These are phyloP conservation scores for Coemansia sp. DNA, from an alignment of 192 early-diverging fungal species.

Conservation along the genomic window DNA sequence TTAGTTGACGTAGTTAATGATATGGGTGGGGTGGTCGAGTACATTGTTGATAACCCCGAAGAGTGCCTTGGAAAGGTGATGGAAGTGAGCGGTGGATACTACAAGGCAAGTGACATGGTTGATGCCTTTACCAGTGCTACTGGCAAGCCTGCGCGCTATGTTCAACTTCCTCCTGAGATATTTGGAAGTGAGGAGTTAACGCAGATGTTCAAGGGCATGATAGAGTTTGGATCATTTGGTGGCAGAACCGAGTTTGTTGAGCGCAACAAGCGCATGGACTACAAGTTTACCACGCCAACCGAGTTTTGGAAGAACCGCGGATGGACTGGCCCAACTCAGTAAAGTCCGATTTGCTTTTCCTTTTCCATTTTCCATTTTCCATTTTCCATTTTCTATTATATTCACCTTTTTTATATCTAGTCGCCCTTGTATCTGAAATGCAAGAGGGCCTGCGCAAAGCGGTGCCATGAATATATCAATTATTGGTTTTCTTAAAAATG, in stretches of 20 bases:
- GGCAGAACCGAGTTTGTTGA: constrained; percentile 30
- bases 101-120: not conserved
- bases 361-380: too few relatives aligned
- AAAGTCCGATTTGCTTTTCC: too few relatives aligned
- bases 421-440: too few relatives aligned
- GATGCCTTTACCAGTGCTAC: not conserved
- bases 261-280: constrained; percentile 11
- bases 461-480: too few relatives aligned
- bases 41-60: not conserved
- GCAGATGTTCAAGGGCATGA: constrained; percentile 20
- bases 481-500: too few relatives aligned
- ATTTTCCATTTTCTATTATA: too few relatives aligned
- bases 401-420: too few relatives aligned
- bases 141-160: not conserved
- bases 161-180: constrained; percentile 4
- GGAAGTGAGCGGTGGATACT: not conserved
- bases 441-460: too few relatives aligned
- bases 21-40: not conserved
- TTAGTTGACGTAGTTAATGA: constrained; percentile 3
- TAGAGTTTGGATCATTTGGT: constrained; percentile 29
- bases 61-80: not conserved
- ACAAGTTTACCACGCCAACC: constrained; percentile 20
- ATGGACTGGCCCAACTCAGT: constrained; percentile 51
- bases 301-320: constrained; percentile 32
- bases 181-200: constrained; percentile 4